Conservation (phyloP, 768 basidiomycete species). For the Termitomyces heimii region DNA sequence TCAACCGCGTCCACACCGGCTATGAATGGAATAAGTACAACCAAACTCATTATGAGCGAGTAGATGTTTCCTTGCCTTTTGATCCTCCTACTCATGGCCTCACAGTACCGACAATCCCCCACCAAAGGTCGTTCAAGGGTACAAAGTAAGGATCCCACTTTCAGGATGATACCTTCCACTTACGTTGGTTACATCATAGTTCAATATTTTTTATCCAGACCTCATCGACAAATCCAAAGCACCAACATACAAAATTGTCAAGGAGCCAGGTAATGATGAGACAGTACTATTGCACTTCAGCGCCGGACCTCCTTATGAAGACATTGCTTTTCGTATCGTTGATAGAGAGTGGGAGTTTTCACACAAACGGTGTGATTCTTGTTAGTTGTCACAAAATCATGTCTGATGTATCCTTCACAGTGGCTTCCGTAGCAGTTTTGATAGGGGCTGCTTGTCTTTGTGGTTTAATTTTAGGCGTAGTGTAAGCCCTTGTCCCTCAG, state of each 20-base stretch:
- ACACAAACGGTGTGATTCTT: constrained; percentile 71
- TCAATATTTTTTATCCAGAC: constrained; percentile 99
- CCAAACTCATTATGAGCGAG: constrained; percentile 98
- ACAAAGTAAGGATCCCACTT: constrained; percentile 52
- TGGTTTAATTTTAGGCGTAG: constrained; percentile 97
- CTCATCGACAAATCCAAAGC: constrained; percentile 98
- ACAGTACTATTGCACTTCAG: constrained; percentile 91
- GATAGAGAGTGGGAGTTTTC: constrained; percentile 98
- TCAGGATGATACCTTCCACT: constrained; percentile 8
- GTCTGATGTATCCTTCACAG: constrained; percentile 29
- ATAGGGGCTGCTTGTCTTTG: constrained; percentile 90
- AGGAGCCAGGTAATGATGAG: constrained; percentile 92
- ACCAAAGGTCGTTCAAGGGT: constrained; percentile 98
- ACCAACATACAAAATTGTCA: constrained; percentile 93
- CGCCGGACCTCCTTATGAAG: constrained; percentile 97
- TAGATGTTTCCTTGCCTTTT: constrained; percentile 11
- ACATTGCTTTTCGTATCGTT: constrained; percentile 97
- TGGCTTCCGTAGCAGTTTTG: constrained; percentile 95
- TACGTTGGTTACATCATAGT: constrained; percentile 36
- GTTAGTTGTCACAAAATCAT: neutral
- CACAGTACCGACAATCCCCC: constrained; percentile 94
- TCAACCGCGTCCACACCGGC: constrained; percentile 98
- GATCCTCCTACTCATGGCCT: constrained; percentile 13
- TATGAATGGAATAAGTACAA: constrained; percentile 99
- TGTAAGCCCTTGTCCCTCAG: constrained; percentile 41